phyloP scores from a whole-genome alignment of 73 alveolate genomes.

The Blepharisma japonicum region DNA sequence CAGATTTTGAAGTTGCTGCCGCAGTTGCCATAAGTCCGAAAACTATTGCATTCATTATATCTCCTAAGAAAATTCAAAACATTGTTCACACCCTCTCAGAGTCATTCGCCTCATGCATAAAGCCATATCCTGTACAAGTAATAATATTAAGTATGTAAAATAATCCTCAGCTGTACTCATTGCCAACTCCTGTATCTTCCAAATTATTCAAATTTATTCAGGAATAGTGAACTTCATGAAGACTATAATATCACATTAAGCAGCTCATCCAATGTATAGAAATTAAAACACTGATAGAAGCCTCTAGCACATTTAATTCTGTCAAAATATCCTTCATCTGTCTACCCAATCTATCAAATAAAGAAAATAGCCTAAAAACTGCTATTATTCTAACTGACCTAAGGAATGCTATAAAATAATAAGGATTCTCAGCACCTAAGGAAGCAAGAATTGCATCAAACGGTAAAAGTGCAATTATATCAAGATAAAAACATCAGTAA shows the following conservation, averaged over 20 bases:
- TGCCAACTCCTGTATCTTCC: not conserved
- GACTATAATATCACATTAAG: conserved; percentile 39
- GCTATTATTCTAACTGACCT: conserved; percentile 39
- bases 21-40: conserved; percentile 62
- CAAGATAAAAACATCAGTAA: conserved; percentile 33
- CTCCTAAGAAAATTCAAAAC: conserved; percentile 53
- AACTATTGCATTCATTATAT: conserved; percentile 51
- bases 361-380: conserved; percentile 27
- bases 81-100: conserved; percentile 45
- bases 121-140: conserved; percentile 51
- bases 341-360: conserved; percentile 35
- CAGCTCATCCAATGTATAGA: conserved; percentile 61
- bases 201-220: conserved; percentile 35
- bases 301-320: conserved; percentile 35
- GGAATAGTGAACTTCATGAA: conserved; percentile 22
- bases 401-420: conserved; percentile 10
- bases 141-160: conserved; percentile 53
- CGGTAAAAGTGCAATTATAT: conserved; percentile 50
- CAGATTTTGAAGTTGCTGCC: not conserved
- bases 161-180: conserved; percentile 33
- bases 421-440: not conserved
- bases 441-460: conserved; percentile 45
- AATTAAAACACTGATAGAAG: conserved; percentile 35
- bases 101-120: conserved; percentile 45
- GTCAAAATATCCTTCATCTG: conserved; percentile 16